These are phyloP conservation scores for Didymella segeticola DNA, from an alignment of 2,329 filamentous ascomycete genomes.

Conservation along the genomic window DNA sequence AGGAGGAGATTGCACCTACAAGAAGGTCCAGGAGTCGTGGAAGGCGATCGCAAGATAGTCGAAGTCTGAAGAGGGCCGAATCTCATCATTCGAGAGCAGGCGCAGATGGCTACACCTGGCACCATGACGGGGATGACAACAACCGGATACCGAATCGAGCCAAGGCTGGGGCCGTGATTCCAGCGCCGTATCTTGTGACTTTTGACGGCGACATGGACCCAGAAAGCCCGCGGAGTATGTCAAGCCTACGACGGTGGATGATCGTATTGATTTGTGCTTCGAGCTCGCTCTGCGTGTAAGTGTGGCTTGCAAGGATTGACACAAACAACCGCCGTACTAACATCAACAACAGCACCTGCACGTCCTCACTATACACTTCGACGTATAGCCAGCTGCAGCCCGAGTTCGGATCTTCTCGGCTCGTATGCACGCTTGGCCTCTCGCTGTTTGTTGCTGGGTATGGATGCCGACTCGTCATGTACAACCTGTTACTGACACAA, in stretches of 20 bases:
- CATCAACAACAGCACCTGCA: slow-evolving; percentile 68
- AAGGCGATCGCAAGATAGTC: slow-evolving; percentile 26
- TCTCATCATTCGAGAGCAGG: slow-evolving; percentile 48
- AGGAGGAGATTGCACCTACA: neutral
- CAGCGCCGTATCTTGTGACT: slow-evolving; percentile 67
- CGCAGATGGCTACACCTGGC: slow-evolving; percentile 48
- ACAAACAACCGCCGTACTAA: slow-evolving; percentile 11
- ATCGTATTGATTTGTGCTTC: slow-evolving; percentile 76
- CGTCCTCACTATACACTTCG: slow-evolving; percentile 86
- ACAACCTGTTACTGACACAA: too few species aligned
- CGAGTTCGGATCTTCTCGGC: slow-evolving; percentile 74
- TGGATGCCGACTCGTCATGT: too few species aligned
- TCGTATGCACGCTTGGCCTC: slow-evolving; percentile 80
- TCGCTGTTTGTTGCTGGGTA: slow-evolving; percentile 84
- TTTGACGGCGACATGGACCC: slow-evolving; percentile 81
- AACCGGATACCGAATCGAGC: slow-evolving; percentile 27
- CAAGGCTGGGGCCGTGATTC: slow-evolving; percentile 22
- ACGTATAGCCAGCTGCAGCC: slow-evolving; percentile 78
- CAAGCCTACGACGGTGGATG: slow-evolving; percentile 73
- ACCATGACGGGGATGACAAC: slow-evolving; percentile 37
- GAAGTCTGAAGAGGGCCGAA: slow-evolving; percentile 25
- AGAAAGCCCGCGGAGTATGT: slow-evolving; percentile 74
- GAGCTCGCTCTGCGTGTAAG: slow-evolving; percentile 84
- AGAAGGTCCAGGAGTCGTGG: slow-evolving; percentile 8
- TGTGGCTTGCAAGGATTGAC: slow-evolving; percentile 33